phyloP scores from a whole-genome alignment of 2,329 filamentous ascomycete species.

The Dothideomycetidae sp. region DNA sequence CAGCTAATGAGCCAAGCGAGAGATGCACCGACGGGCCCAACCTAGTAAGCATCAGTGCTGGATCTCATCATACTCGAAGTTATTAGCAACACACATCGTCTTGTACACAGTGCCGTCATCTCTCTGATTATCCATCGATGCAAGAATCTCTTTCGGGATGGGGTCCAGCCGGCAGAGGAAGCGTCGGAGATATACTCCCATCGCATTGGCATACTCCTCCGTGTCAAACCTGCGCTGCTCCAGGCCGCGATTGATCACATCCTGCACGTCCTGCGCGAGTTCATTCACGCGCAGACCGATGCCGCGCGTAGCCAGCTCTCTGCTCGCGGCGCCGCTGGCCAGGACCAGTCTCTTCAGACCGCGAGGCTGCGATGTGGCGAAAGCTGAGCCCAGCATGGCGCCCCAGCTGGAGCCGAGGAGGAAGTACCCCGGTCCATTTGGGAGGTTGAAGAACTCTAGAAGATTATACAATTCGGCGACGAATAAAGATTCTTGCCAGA shows the following conservation, averaged over 20 bases:
- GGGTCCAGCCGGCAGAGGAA: slow-evolving; percentile 19
- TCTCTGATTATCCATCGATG: no score
- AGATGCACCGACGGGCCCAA: no score
- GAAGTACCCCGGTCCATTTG: slow-evolving; percentile 22
- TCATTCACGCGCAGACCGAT: slow-evolving; percentile 13
- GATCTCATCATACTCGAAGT: no score
- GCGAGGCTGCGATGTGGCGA: slow-evolving; percentile 24
- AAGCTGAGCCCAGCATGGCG: slow-evolving; percentile 34
- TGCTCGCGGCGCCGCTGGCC: slow-evolving; percentile 16
- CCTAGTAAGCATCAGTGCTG: no score
- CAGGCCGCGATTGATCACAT: slow-evolving; percentile 16
- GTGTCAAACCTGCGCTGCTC: slow-evolving; percentile 17
- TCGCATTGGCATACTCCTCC: slow-evolving; percentile 19
- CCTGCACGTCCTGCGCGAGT: slow-evolving; percentile 17
- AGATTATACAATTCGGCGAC: slow-evolving; percentile 36
- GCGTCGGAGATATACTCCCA: slow-evolving; percentile 16
- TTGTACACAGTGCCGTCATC: no score
- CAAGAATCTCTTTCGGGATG: slow-evolving; percentile 17
- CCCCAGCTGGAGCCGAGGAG: slow-evolving; percentile 39
- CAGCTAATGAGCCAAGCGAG: no score
- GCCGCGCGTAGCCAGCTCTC: slow-evolving; percentile 15
- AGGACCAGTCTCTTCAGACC: slow-evolving; percentile 27
- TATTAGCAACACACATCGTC: no score
- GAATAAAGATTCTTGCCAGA: slow-evolving; percentile 37
- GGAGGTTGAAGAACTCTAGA: slow-evolving; percentile 24